A percentile compares a stretch with the other conserved stretches of the same genome.
These are phyloP conservation scores for Magnusiomyces paraingens DNA, from an alignment of 1,139 yeast species.

Conservation along the genomic window DNA sequence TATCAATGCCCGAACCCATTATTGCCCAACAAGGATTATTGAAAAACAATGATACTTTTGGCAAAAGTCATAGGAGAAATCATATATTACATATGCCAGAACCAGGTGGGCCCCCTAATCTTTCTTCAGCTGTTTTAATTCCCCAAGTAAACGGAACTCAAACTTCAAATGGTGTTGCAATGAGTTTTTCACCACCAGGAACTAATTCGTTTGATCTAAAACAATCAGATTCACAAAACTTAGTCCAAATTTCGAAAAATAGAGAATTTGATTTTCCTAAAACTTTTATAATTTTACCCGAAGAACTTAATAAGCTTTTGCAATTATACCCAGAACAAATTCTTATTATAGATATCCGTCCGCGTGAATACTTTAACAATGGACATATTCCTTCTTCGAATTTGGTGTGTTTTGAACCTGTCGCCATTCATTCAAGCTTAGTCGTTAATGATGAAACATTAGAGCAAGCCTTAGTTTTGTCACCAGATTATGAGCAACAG, in stretches of 20 bases:
- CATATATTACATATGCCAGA: background rate
- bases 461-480: constrained; percentile 48
- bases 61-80: background rate
- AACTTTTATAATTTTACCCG: background rate
- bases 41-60: too few relatives aligned
- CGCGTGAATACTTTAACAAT: constrained; percentile 48
- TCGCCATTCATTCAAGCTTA: constrained; percentile 39
- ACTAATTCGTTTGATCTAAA: background rate
- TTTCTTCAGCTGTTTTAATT: background rate
- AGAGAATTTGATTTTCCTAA: background rate
- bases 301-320: background rate
- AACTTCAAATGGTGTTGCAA: background rate
- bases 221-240: background rate
- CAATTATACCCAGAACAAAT: constrained; percentile 27
- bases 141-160: background rate
- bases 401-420: constrained; percentile 67
- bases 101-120: background rate
- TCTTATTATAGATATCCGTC: constrained; percentile 61
- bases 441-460: constrained; percentile 50
- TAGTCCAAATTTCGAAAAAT: background rate
- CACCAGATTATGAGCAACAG: constrained; percentile 48
- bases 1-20: too few relatives aligned
- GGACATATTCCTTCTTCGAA: constrained; percentile 53
- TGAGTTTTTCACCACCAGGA: background rate
- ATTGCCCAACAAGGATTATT: too few relatives aligned